Base-by-base conservation (phyloP, 1,284 basidiomycete genomes). In the Malassezia sp. region DNA sequence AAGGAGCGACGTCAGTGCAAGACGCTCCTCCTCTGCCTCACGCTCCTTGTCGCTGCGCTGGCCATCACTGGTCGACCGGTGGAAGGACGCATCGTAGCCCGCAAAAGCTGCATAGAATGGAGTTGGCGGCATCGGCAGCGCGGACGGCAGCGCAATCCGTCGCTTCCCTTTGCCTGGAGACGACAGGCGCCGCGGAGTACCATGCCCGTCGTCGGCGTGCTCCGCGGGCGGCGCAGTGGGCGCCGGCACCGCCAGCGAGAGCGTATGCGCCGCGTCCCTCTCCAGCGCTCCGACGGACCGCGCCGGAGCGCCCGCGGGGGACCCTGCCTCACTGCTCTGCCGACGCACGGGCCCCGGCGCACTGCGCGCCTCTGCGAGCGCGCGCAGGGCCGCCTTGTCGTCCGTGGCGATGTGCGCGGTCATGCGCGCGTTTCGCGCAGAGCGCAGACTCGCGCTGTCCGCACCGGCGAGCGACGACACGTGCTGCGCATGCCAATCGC, bases 341-440 rank as follows among this genome's bases (percentile, higher is more conserved):
- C 34, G 21, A 35, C 20, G 29, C 15, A 17, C 8, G 15, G 3
- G 4, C 23, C 12, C 5, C 9, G 48, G 48, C 22, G 48, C 42
- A 28, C 48, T 50, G n/a, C 29, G 23, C 9, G 42, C 42, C 4
- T 2, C 5, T 7, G 15, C 6, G 14, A 50, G 31, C 8, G 42
- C 48, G 5, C 29, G n/a, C 10, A 50, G 17, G 2, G 23, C 24
- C 3, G 42, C 15, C 35, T 50, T 50, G 11, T 50, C 48, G 38
- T 50, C 48, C 1, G 48, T 50, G 12, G 48, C 42, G 22, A 50
- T 21, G 21, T 50, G 48, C 14, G 46, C 46, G 15, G 33, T 21
- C 23, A 31, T n/a, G n/a, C n/a, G n/a, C n/a, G n/a, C n/a, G n/a
- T n/a, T n/a, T n/a, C n/a, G n/a, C n/a, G n/a, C n/a, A n/a, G n/a